Conservation (phyloP, 768 basidiomycete species). For the Termitomyces sp. region DNA sequence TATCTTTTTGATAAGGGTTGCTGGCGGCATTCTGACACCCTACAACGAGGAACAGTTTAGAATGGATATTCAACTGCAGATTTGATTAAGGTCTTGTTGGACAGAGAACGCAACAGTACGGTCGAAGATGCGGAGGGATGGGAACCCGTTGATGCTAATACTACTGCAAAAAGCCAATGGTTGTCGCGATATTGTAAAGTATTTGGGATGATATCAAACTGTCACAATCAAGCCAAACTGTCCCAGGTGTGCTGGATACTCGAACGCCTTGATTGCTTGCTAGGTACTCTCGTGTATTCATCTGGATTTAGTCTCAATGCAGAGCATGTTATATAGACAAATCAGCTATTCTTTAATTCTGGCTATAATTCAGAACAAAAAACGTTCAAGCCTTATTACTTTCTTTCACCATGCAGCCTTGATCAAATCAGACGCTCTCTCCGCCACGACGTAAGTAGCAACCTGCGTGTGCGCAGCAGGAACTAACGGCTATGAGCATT, state of each 20-base stretch:
- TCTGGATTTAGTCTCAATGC: neutral
- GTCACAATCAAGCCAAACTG: neutral
- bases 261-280: neutral
- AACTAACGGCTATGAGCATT: slow-evolving; percentile 19
- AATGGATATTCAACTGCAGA: neutral
- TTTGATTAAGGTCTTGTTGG: neutral
- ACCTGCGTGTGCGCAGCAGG: slow-evolving; percentile 26
- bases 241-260: neutral
- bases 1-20: too few relatives aligned
- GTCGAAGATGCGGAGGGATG: neutral
- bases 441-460: slow-evolving; percentile 25
- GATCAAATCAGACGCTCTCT: slow-evolving; percentile 28
- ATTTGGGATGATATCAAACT: slow-evolving; percentile 14
- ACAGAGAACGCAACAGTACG: neutral
- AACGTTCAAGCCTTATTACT: too few relatives aligned
- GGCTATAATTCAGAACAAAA: neutral
- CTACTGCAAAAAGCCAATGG: neutral
- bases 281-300: neutral
- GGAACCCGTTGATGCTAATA: neutral
- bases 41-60: too few relatives aligned
- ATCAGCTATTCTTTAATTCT: neutral
- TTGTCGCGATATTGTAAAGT: neutral
- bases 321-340: too few relatives aligned
- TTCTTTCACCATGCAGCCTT: slow-evolving; percentile 17
- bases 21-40: too few relatives aligned